Base-by-base conservation (phyloP, 75 land plant species). In the Cupressus sempervirens region DNA sequence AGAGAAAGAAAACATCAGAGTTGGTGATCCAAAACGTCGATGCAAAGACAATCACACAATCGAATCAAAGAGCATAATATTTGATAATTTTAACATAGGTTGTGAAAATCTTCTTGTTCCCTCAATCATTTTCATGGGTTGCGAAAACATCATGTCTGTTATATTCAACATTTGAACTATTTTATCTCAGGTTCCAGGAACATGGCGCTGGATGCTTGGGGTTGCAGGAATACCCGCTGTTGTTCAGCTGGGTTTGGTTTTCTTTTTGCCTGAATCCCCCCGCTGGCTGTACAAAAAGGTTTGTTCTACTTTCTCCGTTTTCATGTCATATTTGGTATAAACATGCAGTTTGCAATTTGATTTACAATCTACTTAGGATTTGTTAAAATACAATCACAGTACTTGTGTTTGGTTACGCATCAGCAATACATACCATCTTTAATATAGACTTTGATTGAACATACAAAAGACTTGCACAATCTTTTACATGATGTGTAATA, bases 151-250 rank as follows among this genome's bases (percentile, higher is more conserved):
- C 26, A 18, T 50, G 14, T 76, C 38, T 20, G 20, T 50, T 40
- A 4, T 5, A 38, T 7, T 26, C 40, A 23, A 40, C 23, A 38
- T 82, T 48, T 54, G 29, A 76, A 32, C 4, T 35, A 40, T 36
- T 34, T 62, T n/a, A n/a, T 77, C 85, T 26, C 81, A 91, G 91
- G 91, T 84, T 48, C 88, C 88, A 12, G 92, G 92, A 30, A 91
- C 91, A 87, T 91, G 92, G 92, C 84, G 91, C 34, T 91, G 92
- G 92, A 91, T 91, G 92, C 86, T 91, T 56, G 92, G 92, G 20
- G 86, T 89, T 58, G 92, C 92, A 32, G 88, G 86, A 41, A 15
- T 91, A 46, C 92, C 92, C 26, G 90, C 92, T 29, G 30, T 89
- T 2, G 0, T 91, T 54, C 92, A 91, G 53, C 62, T 87, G 46